Base-by-base conservation (phyloP, 495 filamentous ascomycete genomes). In the Tuber aestivum region DNA sequence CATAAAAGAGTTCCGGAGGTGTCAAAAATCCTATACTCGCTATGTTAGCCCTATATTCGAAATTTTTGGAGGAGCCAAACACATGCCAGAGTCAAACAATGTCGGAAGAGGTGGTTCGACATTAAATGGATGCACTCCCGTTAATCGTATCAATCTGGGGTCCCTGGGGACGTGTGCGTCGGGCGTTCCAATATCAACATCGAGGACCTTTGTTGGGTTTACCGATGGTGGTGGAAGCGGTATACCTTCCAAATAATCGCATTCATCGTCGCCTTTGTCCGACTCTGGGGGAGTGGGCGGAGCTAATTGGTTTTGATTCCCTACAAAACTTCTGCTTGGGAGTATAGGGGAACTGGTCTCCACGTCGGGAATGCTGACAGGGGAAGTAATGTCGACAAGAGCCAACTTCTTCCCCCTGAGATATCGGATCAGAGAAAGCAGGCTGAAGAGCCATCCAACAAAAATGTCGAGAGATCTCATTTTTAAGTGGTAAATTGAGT, bases 91-190 rank as follows among this genome's bases (percentile, higher is more conserved):
- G 79, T 97, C 88, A 83, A 89, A 97, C 14, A 98, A 86, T 7
- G 90, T 88, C 27, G 89, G 92, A 18, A 98, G 84, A 14, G 95
- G 95, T 8, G 95, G 89, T 85, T 98, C 95, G 70, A 94, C 92
- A 83, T 98, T 98, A 85, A 97, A 97, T 5, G 95, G 95, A 85
- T 98, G 95, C 48, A 93, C 88, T 56, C 95, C 94, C 32, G 95
- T 98, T 70, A 98, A 85, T 65, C 95, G 87, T 77, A 98, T 96
- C 48, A 98, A 85, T 41, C 95, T 88, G 7, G 93, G 89, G 85
- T 98, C 95, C 77, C 95, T 87, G 21, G 92, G 88, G n/a, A 97
- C 92, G 87, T 95, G 93, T 70, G 84, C 85, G 82, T 98, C 95
- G 21, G 94, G 94, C 0, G 95, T 97, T 56, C 91, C 90, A 74